Base-by-base conservation (phyloP, 495 filamentous ascomycete genomes). In the Penicillium diatomitis region DNA sequence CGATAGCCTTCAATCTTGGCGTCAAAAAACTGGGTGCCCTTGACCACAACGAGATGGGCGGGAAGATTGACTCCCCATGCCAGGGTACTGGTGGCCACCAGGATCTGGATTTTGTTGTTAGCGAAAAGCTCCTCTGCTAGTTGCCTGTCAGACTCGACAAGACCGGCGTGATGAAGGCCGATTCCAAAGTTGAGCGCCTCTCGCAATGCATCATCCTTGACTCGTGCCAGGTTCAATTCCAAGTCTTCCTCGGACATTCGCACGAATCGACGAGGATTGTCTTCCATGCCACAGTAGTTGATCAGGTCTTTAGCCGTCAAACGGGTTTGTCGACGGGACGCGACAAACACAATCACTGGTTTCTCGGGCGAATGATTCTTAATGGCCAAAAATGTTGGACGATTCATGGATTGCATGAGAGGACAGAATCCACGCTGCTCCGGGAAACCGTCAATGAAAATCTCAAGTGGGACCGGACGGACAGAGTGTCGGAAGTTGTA, bases 401-500 rank as follows among this genome's bases (percentile, higher is more conserved):
- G 80, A 54, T 99, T 99, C 92, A 99, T 99, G 0, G 87, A 91
- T 66, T 96, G 90, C 92, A 99, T 99, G 47, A 99, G 67, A 6
- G 94, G 88, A 56, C 94, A 97, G 67, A 97, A 99, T 8, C 94
- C 92, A 47, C 90, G 83, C 54, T 89, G 84, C 58, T 96, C 88
- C 0, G 94, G 90, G 59, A 99, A 99, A 2, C 92, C 94, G 57
- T 99, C 92, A 54, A 99, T 97, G 67, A 85, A 97, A 41, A 94
- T 87, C 67, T 96, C 89, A 12, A 99, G 68, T 6, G 92, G 92
- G 10, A 99, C 92, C 5, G 92, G 92, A 9, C 92, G 86, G 47
- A 98, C 91, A n/a, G 89, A 95, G 65, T 97, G 94, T 7, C 90
- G 80, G 68, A 99, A 99, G 63, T 99, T 99, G 76, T 90, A 99